Evolutionary conservation across 148 eudicot species (phyloP).

Genomic region (Arctostaphylos glauca): DNA sequence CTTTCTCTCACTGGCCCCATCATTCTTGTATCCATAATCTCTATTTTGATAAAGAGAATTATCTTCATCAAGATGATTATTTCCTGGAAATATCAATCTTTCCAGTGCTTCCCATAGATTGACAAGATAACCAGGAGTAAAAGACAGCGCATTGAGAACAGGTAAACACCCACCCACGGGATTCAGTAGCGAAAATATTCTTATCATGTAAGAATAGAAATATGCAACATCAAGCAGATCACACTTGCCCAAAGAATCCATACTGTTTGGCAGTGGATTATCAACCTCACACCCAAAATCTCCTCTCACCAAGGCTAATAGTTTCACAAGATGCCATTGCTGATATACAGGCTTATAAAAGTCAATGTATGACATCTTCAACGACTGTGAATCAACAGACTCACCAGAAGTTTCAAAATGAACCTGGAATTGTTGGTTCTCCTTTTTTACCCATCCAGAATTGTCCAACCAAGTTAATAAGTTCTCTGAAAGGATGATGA

Average conservation of each 20-base stretch:
- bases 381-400: constrained; percentile 28
- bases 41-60: constrained; percentile 20
- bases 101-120: constrained; percentile 73
- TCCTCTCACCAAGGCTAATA: constrained; percentile 45
- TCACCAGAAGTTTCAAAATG: constrained; percentile 33
- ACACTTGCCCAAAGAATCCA: constrained; percentile 25
- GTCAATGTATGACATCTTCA: constrained; percentile 57
- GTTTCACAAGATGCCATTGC: constrained; percentile 88
- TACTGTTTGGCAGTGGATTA: constrained; percentile 14
- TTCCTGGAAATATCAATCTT: constrained; percentile 43
- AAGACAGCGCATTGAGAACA: constrained; percentile 84
- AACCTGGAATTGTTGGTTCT: constrained; percentile 28
- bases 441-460: constrained; percentile 35
- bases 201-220: constrained; percentile 74
- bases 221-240: constrained; percentile 63
- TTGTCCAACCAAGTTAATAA: constrained; percentile 51
- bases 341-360: constrained; percentile 74
- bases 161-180: constrained; percentile 58
- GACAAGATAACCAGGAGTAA: constrained; percentile 87
- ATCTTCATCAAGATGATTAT: constrained; percentile 27
- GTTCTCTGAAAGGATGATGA: constrained; percentile 58
- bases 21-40: constrained; percentile 28
- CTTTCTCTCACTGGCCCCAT: constrained; percentile 46
- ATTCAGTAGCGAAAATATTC: constrained; percentile 64
- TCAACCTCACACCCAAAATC: constrained; percentile 24